Conservation (phyloP, 768 basidiomycete species). For the Boletus tomentosulus region DNA sequence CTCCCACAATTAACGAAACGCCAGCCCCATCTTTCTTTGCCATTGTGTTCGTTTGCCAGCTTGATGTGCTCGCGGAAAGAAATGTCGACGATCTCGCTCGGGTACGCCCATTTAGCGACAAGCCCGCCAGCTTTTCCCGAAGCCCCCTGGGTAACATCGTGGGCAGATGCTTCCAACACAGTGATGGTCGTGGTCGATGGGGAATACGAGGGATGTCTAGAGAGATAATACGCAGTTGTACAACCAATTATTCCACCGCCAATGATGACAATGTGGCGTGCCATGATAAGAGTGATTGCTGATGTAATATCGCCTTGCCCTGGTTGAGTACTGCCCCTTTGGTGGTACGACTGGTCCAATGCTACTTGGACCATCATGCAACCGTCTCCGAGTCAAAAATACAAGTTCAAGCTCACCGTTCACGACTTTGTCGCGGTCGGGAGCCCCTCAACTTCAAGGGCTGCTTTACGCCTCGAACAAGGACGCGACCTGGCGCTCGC, state of each 20-base stretch:
- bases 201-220: conserved; percentile 50
- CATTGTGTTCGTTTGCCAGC: conserved; percentile 66
- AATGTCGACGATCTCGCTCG: conserved; percentile 61
- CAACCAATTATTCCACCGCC: conserved; percentile 88
- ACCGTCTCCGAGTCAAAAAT: background rate
- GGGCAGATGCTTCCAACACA: conserved; percentile 65
- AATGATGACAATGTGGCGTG: conserved; percentile 60
- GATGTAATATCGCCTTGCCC: background rate
- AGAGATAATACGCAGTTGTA: conserved; percentile 77
- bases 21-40: conserved; percentile 78
- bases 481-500: conserved; percentile 20
- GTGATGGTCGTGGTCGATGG: conserved; percentile 44
- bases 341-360: background rate
- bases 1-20: conserved; percentile 67
- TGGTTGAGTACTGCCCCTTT: background rate
- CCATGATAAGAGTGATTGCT: conserved; percentile 13
- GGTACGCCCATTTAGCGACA: conserved; percentile 83
- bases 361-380: background rate
- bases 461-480: conserved; percentile 8
- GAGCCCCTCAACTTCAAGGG: background rate
- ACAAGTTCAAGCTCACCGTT: conserved; percentile 9
- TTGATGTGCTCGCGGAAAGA: conserved; percentile 66
- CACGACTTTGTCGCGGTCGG: conserved; percentile 19
- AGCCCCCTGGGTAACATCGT: conserved; percentile 71
- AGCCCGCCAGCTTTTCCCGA: conserved; percentile 85